Percentiles rank a stretch among this genome's conserved stretches.
Evolutionary conservation across 148 eudicot species (phyloP).

Genomic region (Arctostaphylos glauca): DNA sequence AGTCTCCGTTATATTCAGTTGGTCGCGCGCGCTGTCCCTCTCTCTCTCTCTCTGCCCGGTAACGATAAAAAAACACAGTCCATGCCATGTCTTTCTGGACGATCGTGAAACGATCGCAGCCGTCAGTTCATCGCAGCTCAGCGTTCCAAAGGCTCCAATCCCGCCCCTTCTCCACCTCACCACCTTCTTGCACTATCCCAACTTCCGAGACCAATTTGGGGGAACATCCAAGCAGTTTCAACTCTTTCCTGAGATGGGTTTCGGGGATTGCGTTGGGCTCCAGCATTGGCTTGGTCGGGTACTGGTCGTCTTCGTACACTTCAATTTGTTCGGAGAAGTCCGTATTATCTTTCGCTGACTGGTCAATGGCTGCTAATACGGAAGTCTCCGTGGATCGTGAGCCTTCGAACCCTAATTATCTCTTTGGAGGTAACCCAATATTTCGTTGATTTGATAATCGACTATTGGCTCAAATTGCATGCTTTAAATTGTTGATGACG

Average conservation of each 20-base stretch:
- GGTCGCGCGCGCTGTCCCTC: no score
- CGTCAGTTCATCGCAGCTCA: constrained; percentile 1
- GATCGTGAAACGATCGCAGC: constrained; percentile 14
- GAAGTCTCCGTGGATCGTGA: constrained; percentile 4
- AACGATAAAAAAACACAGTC: background rate
- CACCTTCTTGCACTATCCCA: background rate
- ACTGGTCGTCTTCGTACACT: background rate
- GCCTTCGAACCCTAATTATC: constrained; percentile 31
- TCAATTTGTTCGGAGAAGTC: background rate
- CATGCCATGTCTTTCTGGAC: constrained; percentile 13
- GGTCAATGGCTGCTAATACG: constrained; percentile 7
- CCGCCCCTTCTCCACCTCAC: constrained; percentile 19
- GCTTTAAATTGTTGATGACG: background rate
- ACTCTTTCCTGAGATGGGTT: constrained; percentile 35
- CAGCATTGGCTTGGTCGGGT: constrained; percentile 21
- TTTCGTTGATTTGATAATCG: background rate
- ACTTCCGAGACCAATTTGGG: background rate
- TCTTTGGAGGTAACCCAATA: constrained; percentile 36
- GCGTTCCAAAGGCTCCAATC: background rate
- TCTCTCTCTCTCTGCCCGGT: background rate
- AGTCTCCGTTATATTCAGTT: no score
- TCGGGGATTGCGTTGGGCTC: constrained; percentile 46
- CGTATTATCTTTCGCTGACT: constrained; percentile 18
- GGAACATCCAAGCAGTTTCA: background rate
- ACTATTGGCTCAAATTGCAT: background rate